Evolutionary conservation across 805 yeast species (phyloP).

Genomic region (Wickerhamomyces strasburgensis): DNA sequence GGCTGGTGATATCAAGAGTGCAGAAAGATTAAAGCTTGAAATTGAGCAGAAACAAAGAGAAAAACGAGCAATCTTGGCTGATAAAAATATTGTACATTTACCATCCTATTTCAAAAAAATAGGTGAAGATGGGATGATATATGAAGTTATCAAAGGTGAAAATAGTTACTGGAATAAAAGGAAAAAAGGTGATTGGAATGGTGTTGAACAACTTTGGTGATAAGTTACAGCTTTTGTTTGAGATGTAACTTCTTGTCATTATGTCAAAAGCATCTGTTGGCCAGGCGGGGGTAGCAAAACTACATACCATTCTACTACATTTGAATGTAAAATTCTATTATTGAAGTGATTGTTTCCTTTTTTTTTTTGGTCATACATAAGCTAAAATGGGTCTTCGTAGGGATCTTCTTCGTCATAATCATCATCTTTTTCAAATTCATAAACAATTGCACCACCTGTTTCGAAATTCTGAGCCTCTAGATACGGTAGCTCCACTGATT

Average conservation of each 20-base stretch:
- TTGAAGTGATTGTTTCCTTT: background rate
- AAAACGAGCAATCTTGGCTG: slow-evolving; percentile 58
- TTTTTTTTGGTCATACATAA: slow-evolving; percentile 2
- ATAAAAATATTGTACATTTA: slow-evolving; percentile 35
- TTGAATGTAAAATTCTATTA: background rate
- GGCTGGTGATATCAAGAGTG: slow-evolving; percentile 59
- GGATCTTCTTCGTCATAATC: slow-evolving; percentile 99
- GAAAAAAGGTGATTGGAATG: slow-evolving; percentile 56
- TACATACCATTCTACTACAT: background rate
- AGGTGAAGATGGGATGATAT: slow-evolving; percentile 30
- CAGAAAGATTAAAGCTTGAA: slow-evolving; percentile 62
- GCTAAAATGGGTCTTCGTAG: slow-evolving; percentile 91
- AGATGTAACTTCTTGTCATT: background rate
- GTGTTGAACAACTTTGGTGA: slow-evolving; percentile 52
- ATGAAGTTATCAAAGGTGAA: slow-evolving; percentile 54
- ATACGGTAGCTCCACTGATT: slow-evolving; percentile 86
- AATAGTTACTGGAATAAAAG: slow-evolving; percentile 79
- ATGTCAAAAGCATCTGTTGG: too few species aligned
- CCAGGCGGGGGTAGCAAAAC: too few species aligned
- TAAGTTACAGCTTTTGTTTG: background rate
- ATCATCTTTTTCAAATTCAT: slow-evolving; percentile 93
- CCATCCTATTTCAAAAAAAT: slow-evolving; percentile 58
- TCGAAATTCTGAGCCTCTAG: slow-evolving; percentile 79
- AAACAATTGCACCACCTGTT: slow-evolving; percentile 90
- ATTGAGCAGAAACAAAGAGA: slow-evolving; percentile 79